phyloP scores from a whole-genome alignment of 2,329 filamentous ascomycete species.

The Arthrinium puccinioides region DNA sequence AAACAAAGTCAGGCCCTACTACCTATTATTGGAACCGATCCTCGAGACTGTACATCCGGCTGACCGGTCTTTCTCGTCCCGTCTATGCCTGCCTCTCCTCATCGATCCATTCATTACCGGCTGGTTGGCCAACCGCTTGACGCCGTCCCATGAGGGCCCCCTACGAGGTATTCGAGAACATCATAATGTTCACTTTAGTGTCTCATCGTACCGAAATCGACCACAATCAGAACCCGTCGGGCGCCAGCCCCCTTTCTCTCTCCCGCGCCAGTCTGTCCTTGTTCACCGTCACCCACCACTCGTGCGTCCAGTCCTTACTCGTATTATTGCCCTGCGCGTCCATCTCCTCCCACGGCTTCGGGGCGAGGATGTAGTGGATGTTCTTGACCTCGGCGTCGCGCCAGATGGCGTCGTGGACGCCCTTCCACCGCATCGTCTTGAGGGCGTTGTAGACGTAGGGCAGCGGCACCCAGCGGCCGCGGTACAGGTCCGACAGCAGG shows the following conservation, averaged over 20 bases:
- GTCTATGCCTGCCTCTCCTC: too few species aligned
- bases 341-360: conserved; percentile 55
- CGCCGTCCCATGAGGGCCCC: too few species aligned
- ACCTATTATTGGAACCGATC: too few species aligned
- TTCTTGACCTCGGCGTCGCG: conserved; percentile 51
- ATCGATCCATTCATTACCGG: too few species aligned
- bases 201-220: too few species aligned
- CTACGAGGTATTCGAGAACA: too few species aligned
- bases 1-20: too few species aligned
- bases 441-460: conserved; percentile 57
- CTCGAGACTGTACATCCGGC: too few species aligned
- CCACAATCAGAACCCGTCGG: conserved; percentile 25
- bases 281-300: conserved; percentile 50
- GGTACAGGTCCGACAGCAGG: conserved; percentile 48
- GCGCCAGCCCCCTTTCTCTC: conserved; percentile 28
- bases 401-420: conserved; percentile 51
- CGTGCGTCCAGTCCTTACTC: conserved; percentile 40
- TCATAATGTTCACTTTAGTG: too few species aligned
- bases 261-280: conserved; percentile 34
- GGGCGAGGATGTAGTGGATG: conserved; percentile 53
- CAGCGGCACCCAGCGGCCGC: conserved; percentile 47
- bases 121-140: too few species aligned
- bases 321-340: conserved; percentile 34
- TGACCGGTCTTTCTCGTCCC: too few species aligned
- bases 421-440: conserved; percentile 48